Evolutionary conservation across 176 grass and related monocot genomes (phyloP).

Genomic region (Musa schizocarpa): DNA sequence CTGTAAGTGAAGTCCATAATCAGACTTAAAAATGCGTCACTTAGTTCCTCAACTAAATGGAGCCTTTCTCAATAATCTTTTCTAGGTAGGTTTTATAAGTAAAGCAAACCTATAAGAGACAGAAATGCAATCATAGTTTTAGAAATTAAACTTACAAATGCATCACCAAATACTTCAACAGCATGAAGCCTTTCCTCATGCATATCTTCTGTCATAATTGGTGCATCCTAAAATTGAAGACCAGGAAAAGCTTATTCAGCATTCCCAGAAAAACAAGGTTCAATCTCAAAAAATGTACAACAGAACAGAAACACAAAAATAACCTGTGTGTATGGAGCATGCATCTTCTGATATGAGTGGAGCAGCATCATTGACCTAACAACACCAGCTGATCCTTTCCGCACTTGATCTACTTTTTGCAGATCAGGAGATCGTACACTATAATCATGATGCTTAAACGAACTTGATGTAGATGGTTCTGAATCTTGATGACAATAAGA

Average conservation of each 20-base stretch:
- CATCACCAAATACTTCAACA: conserved; percentile 71
- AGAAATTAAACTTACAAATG: conserved; percentile 44
- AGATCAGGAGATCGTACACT: conserved; percentile 15
- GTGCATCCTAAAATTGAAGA: conserved; percentile 65
- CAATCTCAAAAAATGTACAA: conserved; percentile 17
- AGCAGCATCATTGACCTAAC: conserved; percentile 78
- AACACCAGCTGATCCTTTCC: conserved; percentile 68
- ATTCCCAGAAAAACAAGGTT: conserved; percentile 3
- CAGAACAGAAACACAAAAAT: conserved; percentile 13
- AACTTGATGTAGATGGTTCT: conserved; percentile 4
- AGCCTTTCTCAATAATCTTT: too few species aligned
- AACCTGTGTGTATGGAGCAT: conserved; percentile 97
- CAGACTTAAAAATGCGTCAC: too few species aligned
- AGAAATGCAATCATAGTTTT: neutral
- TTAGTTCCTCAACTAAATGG: too few species aligned
- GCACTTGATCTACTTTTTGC: neutral
- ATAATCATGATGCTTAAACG: conserved; percentile 23
- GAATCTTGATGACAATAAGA: conserved; percentile 1
- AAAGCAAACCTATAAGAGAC: neutral
- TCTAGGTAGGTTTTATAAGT: too few species aligned
- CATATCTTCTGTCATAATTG: conserved; percentile 99
- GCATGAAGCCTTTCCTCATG: conserved; percentile 96
- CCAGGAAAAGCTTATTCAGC: conserved; percentile 23
- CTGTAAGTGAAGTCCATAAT: too few species aligned
- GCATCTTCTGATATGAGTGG: conserved; percentile 80